phyloP scores from a whole-genome alignment of 768 basidiomycete species.

The Pulveroboletus sp. region DNA sequence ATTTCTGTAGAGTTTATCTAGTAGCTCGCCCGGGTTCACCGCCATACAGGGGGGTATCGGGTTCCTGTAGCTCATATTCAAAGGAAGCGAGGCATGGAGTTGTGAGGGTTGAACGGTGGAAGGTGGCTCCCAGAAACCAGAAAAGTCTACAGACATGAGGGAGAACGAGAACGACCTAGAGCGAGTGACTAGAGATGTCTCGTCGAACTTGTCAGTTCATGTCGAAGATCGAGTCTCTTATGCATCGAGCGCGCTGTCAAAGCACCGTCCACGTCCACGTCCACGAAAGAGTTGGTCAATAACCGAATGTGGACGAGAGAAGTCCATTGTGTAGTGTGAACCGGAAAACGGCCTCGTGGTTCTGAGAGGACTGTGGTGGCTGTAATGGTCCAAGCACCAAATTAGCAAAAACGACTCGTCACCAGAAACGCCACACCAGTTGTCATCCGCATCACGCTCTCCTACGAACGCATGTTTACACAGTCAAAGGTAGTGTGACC shows the following conservation, averaged over 20 bases:
- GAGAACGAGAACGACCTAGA: background rate
- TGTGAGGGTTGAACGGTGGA: background rate
- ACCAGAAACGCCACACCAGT: background rate
- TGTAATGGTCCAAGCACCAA: background rate
- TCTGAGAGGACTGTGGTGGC: background rate
- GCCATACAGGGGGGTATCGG: background rate
- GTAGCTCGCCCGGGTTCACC: constrained; percentile 6
- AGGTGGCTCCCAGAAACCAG: constrained; percentile 2
- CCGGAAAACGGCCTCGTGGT: background rate
- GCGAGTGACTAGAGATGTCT: background rate
- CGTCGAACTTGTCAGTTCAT: background rate
- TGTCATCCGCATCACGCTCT: background rate
- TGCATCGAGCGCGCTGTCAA: background rate
- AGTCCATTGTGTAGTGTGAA: background rate
- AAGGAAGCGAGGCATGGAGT: background rate
- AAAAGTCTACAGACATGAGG: constrained; percentile 1
- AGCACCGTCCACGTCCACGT: background rate
- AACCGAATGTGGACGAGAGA: background rate
- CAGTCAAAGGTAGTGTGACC: background rate
- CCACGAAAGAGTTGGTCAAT: constrained; percentile 2
- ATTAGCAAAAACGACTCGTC: background rate
- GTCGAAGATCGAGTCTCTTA: constrained; percentile 1
- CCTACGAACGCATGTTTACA: background rate
- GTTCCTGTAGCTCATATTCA: background rate
- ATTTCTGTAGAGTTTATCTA: background rate